Evolutionary conservation across 106 monocot genomes (phyloP), one percentile per base, ranked within the genome.

Genomic region (Dactylorhiza incarnata): DNA sequence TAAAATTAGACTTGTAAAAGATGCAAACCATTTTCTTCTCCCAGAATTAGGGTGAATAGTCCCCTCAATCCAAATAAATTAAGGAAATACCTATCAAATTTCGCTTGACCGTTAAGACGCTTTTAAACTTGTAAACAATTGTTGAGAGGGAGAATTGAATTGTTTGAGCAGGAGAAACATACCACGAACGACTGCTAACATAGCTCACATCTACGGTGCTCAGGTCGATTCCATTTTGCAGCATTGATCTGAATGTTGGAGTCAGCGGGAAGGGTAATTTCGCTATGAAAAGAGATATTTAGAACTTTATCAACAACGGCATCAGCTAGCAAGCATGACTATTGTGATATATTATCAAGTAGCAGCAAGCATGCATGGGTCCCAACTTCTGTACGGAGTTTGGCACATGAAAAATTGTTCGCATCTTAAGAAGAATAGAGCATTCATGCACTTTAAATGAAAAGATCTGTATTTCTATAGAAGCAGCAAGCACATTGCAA

Each of bases 131-230:
- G 53, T n/a, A 78, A 78, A 62, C 19, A 53, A 63, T 25, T 65
- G 12, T 26, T n/a, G 10, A 22, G 51, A 61, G 22, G 9, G 76
- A 62, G 6, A 74, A 56, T 49, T 54, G 22, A 23, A 14, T 4
- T 14, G 49, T 20, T 48, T 2, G 3, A 49, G 16, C 16, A 49
- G 7, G 49, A 48, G 49, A 49, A 43, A 25, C 59, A 74, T 85
- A 99, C 99, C 99, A 99, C 58, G 99, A 99, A 77, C 99, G 99
- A 76, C 99, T 94, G 83, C 99, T 94, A 76, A 99, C 99, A 83
- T 99, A 99, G 82, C 99, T 99, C 75, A 99, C 99, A 87, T 94
- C 99, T 78, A 99, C 99, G 66, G 94, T 99, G 79, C 94, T 99
- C 53, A 99, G 73, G 74, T 99, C 99, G 71, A 99, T 99, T 20